These are phyloP conservation scores for Pseudotsuga menziesii DNA, from an alignment of 75 land plant genomes.

Conservation along the genomic window DNA sequence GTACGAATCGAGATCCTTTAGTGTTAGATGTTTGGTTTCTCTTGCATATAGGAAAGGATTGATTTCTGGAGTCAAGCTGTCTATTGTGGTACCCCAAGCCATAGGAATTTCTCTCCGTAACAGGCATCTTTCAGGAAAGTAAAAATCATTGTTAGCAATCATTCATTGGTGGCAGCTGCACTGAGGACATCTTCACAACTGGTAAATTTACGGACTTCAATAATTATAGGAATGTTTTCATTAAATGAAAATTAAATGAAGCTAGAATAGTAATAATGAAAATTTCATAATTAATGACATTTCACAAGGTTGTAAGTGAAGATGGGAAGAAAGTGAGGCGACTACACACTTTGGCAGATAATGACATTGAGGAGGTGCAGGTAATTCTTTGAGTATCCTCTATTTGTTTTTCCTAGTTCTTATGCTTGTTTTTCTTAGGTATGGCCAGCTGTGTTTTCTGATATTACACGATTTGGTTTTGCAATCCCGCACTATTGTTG, in stretches of 20 bases:
- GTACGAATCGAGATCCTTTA: too few relatives aligned
- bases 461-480: slow-evolving; percentile 15
- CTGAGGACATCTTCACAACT: slow-evolving; percentile 63
- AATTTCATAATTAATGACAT: neutral
- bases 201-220: slow-evolving; percentile 33
- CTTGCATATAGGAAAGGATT: too few relatives aligned
- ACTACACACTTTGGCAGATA: slow-evolving; percentile 57
- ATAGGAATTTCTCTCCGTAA: too few relatives aligned
- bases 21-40: too few relatives aligned
- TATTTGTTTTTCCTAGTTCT: neutral
- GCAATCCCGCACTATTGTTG: slow-evolving; percentile 76
- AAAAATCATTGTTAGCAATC: slow-evolving; percentile 57
- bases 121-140: slow-evolving; percentile 75
- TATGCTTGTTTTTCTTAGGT: neutral
- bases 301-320: slow-evolving; percentile 69
- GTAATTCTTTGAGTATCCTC: slow-evolving; percentile 12
- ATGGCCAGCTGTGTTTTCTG: slow-evolving; percentile 1
- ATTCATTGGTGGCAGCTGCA: slow-evolving; percentile 51
- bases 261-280: neutral
- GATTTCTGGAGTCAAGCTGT: too few relatives aligned
- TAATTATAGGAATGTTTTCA: neutral
- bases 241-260: neutral
- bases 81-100: too few relatives aligned
- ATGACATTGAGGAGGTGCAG: slow-evolving; percentile 60
- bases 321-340: slow-evolving; percentile 79